phyloP scores from a whole-genome alignment of 1,284 basidiomycete species.

The Bjerkandera adusta region DNA sequence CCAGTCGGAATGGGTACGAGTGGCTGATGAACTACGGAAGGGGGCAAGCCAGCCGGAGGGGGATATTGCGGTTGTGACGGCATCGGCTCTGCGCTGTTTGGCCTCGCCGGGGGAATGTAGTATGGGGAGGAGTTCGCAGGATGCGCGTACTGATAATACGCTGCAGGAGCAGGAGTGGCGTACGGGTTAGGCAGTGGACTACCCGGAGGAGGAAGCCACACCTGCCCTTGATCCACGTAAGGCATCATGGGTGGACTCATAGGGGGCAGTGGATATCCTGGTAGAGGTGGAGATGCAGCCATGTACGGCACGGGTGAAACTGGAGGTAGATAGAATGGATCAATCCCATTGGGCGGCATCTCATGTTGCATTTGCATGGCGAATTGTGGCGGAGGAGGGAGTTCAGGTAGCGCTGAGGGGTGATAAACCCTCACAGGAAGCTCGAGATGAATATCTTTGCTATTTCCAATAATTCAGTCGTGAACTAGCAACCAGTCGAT shows the following conservation, averaged over 20 bases:
- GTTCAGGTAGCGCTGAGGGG: conserved; percentile 49
- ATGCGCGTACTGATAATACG: no score
- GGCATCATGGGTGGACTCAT: conserved; percentile 35
- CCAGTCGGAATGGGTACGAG: conserved; percentile 20
- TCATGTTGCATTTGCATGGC: not conserved
- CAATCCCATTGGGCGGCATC: conserved; percentile 17
- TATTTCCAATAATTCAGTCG: conserved; percentile 25
- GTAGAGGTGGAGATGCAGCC: conserved; percentile 29
- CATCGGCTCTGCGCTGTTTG: conserved; percentile 36
- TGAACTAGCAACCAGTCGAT: not conserved
- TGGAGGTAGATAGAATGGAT: conserved; percentile 19
- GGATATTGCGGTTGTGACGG: conserved; percentile 27
- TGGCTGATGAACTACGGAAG: conserved; percentile 21
- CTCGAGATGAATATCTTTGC: conserved; percentile 65
- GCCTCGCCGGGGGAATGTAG: conserved; percentile 32
- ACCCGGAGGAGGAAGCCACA: conserved; percentile 51
- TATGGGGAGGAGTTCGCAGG: conserved; percentile 21
- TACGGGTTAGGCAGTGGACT: conserved; percentile 9
- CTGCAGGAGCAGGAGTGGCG: not conserved
- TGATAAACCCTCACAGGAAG: conserved; percentile 67
- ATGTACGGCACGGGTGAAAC: conserved; percentile 25
- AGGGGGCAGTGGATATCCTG: conserved; percentile 32
- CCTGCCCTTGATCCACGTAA: conserved; percentile 44
- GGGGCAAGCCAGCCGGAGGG: conserved; percentile 24
- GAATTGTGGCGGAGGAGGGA: conserved; percentile 1